Percentiles rank a stretch among this genome's conserved stretches.
Evolutionary conservation across 192 early-diverging fungal species (phyloP).

Genomic region (Paraglomus brasilianum): DNA sequence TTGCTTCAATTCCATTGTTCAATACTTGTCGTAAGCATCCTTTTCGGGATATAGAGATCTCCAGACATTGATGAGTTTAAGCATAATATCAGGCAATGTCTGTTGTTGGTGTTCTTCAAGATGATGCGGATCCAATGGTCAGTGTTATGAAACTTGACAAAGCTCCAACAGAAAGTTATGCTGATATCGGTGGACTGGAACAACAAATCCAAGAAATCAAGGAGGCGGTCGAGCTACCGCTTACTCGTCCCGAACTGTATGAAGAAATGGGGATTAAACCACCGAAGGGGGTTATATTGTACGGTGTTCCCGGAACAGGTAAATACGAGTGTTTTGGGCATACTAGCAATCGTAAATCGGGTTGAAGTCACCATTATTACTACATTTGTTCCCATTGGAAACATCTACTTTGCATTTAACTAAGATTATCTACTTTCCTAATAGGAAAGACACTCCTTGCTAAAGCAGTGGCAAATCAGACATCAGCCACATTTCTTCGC

Average conservation of each 20-base stretch:
- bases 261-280: constrained; percentile 99
- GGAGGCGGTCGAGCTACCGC: constrained; percentile 94
- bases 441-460: constrained; percentile 85
- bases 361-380: too few relatives aligned
- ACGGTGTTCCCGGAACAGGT: constrained; percentile 89
- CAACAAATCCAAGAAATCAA: constrained; percentile 98
- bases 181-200: constrained; percentile 96
- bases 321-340: background rate
- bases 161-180: constrained; percentile 97
- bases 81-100: constrained; percentile 60
- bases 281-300: constrained; percentile 95
- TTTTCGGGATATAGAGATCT: background rate
- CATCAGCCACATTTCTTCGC: constrained; percentile 95
- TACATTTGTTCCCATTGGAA: background rate
- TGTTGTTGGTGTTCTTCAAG: constrained; percentile 91
- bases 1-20: background rate
- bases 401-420: background rate
- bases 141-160: constrained; percentile 99
- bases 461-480: constrained; percentile 98
- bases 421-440: background rate
- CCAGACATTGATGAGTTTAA: background rate
- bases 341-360: too few relatives aligned
- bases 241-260: constrained; percentile 96
- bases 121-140: constrained; percentile 98
- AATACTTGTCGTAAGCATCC: background rate